These are phyloP conservation scores for Ceratocystis ficicola DNA, from an alignment of 2,329 filamentous ascomycete genomes.

Conservation along the genomic window DNA sequence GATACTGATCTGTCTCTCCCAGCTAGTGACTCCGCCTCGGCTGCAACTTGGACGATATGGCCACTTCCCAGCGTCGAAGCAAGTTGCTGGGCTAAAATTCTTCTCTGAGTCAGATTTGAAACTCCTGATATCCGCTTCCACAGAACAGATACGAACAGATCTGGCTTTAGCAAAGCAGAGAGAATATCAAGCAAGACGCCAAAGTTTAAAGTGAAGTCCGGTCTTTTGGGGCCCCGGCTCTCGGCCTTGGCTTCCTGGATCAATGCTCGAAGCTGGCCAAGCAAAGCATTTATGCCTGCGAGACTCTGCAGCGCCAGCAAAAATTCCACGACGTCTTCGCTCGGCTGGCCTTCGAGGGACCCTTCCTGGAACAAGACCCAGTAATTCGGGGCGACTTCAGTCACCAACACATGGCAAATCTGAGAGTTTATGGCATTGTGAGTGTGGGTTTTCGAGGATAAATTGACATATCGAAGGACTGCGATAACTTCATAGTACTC, in stretches of 20 bases:
- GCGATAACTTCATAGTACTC: constrained; percentile 44
- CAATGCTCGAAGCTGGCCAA: constrained; percentile 55
- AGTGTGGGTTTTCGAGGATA: neutral
- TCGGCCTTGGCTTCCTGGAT: constrained; percentile 39
- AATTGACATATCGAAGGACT: constrained; percentile 40
- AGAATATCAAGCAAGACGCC: constrained; percentile 36
- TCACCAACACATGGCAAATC: constrained; percentile 62
- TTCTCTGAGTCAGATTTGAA: constrained; percentile 25
- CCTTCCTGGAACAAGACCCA: constrained; percentile 53
- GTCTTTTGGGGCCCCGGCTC: constrained; percentile 31
- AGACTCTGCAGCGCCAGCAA: constrained; percentile 57
- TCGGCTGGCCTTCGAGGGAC: constrained; percentile 24
- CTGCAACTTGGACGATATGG: constrained; percentile 38
- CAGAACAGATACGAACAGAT: neutral
- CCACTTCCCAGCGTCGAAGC: constrained; percentile 38
- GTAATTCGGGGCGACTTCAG: constrained; percentile 66
- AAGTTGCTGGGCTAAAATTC: constrained; percentile 35
- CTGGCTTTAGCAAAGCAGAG: constrained; percentile 23
- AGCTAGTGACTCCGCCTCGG: constrained; percentile 37
- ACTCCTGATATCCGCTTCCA: constrained; percentile 23
- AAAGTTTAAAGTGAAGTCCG: constrained; percentile 36
- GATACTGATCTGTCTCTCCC: neutral
- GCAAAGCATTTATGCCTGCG: constrained; percentile 63
- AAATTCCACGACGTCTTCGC: constrained; percentile 39
- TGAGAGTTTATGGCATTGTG: constrained; percentile 32